These are phyloP conservation scores for Penicillium thymicola DNA, from an alignment of 2,329 filamentous ascomycete species.

Conservation along the genomic window DNA sequence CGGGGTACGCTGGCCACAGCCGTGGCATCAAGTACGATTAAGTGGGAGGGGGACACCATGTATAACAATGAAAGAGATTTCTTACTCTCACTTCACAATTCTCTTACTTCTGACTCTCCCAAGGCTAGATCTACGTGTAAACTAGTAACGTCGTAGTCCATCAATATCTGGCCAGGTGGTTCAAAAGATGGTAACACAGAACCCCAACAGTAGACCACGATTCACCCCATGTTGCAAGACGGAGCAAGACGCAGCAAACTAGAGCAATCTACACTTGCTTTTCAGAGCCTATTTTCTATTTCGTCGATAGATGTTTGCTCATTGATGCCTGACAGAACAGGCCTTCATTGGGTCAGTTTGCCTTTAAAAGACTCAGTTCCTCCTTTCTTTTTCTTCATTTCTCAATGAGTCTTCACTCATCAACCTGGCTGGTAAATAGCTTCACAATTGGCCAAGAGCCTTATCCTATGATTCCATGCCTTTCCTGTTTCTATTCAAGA, in stretches of 20 bases:
- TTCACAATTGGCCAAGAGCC: not conserved
- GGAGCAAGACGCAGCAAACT: not conserved
- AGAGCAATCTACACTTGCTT: not conserved
- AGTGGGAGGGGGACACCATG: rapidly evolving
- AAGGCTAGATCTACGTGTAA: not conserved
- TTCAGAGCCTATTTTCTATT: too few relatives aligned
- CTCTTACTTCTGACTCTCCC: not conserved
- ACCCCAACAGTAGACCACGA: not conserved
- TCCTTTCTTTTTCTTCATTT: not conserved
- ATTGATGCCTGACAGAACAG: not conserved
- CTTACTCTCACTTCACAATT: not conserved
- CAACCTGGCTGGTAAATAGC: not conserved
- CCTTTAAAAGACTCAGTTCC: not conserved
- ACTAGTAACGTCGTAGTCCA: not conserved
- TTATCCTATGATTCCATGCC: not conserved
- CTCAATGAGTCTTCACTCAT: not conserved
- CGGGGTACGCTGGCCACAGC: too few relatives aligned
- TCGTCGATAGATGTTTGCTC: too few relatives aligned
- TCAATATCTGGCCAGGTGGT: not conserved
- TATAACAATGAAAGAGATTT: not conserved
- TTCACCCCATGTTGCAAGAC: not conserved
- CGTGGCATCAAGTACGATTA: too few relatives aligned
- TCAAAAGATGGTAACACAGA: not conserved
- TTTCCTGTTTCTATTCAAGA: not conserved
- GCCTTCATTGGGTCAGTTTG: not conserved